These are phyloP conservation scores for Mycena crocata DNA, from an alignment of 768 basidiomycete genomes.

Conservation along the genomic window DNA sequence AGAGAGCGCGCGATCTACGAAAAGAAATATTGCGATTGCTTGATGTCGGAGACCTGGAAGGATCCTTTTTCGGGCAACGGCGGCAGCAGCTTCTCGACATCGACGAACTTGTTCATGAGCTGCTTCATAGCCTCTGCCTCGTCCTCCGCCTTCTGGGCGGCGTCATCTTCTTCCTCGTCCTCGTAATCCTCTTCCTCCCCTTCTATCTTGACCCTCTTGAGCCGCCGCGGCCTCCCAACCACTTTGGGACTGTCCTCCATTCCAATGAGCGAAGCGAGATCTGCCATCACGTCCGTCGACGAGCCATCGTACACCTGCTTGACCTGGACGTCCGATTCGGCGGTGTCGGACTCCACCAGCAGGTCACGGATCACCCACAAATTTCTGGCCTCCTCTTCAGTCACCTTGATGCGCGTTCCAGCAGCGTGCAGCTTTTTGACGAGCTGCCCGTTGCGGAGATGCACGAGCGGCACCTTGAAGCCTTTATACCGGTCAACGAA, in stretches of 20 bases:
- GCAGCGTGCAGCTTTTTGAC: constrained; percentile 55
- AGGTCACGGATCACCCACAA: constrained; percentile 48
- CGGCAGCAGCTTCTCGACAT: constrained; percentile 80
- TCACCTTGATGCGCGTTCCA: constrained; percentile 58
- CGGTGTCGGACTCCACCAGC: constrained; percentile 52
- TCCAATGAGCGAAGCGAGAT: constrained; percentile 32
- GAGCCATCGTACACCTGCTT: constrained; percentile 40
- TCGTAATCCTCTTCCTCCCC: too few relatives aligned
- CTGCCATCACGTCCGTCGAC: constrained; percentile 28
- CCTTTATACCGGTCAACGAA: constrained; percentile 83
- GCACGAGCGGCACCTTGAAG: constrained; percentile 71
- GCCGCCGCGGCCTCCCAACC: constrained; percentile 28
- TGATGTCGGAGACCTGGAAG: constrained; percentile 87
- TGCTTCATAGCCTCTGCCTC: constrained; percentile 11
- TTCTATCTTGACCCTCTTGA: too few relatives aligned
- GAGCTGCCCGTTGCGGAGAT: constrained; percentile 52
- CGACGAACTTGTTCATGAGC: constrained; percentile 72
- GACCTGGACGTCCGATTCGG: constrained; percentile 43
- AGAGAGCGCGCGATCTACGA: constrained; percentile 61
- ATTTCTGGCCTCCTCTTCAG: constrained; percentile 51
- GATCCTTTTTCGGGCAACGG: constrained; percentile 86
- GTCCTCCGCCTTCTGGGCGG: constrained; percentile 21
- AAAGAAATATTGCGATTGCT: constrained; percentile 92
- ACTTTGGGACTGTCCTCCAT: constrained; percentile 37
- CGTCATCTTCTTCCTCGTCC: constrained; percentile 11